phyloP scores from a whole-genome alignment of 2,329 filamentous ascomycete genomes.

The Chaetomium sp. region DNA sequence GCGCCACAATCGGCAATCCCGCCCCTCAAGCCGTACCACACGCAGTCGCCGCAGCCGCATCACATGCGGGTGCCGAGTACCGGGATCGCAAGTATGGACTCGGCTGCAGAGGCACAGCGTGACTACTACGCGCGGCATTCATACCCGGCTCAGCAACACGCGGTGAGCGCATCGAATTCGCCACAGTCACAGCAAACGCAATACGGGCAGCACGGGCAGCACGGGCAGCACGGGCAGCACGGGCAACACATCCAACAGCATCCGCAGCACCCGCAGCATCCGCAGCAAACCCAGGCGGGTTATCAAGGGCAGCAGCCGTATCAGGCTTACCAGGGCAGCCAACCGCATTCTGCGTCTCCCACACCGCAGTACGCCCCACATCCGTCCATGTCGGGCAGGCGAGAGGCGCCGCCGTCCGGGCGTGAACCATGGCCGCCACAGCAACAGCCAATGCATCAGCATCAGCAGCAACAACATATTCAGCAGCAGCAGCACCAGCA shows the following conservation, averaged over 20 bases:
- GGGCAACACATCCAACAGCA: slow-evolving; percentile 29
- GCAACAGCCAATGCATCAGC: slow-evolving; percentile 33
- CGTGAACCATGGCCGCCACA: slow-evolving; percentile 44
- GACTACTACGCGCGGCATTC: slow-evolving; percentile 52
- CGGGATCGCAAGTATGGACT: slow-evolving; percentile 48
- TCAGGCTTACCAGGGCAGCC: slow-evolving; percentile 44
- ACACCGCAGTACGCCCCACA: slow-evolving; percentile 58
- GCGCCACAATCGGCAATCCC: slow-evolving; percentile 53
- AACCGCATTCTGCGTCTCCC: slow-evolving; percentile 51
- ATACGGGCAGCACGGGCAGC: slow-evolving; percentile 32
- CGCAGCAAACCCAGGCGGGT: slow-evolving; percentile 34
- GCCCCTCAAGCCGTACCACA: slow-evolving; percentile 55
- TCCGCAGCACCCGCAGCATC: slow-evolving; percentile 21
- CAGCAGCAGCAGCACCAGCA: slow-evolving; percentile 28
- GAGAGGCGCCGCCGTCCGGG: slow-evolving; percentile 44
- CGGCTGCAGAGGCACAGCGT: slow-evolving; percentile 40
- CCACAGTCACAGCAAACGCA: slow-evolving; percentile 35
- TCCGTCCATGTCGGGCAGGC: slow-evolving; percentile 46
- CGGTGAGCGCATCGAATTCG: slow-evolving; percentile 39
- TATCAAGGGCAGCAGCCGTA: slow-evolving; percentile 40
- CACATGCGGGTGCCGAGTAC: slow-evolving; percentile 50
- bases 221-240: slow-evolving; percentile 34
- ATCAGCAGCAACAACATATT: slow-evolving; percentile 30
- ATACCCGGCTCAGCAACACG: slow-evolving; percentile 41
- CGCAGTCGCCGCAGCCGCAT: slow-evolving; percentile 54